Evolutionary conservation across 345 rosid genomes (phyloP).

Genomic region (Rhodamnia argentea): DNA sequence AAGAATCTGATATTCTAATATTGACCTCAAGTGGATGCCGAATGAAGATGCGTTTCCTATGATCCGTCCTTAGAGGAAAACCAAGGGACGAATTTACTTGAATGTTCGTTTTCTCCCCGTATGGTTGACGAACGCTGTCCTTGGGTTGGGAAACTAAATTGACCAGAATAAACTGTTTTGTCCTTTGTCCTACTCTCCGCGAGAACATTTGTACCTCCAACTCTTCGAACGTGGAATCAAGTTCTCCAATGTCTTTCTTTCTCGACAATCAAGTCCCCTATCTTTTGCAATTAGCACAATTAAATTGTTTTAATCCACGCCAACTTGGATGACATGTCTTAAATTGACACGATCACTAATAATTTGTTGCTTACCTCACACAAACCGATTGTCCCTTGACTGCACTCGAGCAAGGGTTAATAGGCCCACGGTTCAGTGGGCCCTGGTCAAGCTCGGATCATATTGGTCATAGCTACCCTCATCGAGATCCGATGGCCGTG

Average conservation of each 20-base stretch:
- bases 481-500: neutral
- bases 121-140: neutral
- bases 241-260: neutral
- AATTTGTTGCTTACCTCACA: neutral
- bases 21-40: neutral
- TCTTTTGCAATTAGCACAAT: neutral
- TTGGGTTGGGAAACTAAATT: neutral
- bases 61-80: neutral
- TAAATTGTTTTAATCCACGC: neutral
- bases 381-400: neutral
- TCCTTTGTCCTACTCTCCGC: neutral
- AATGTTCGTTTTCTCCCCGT: neutral
- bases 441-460: neutral
- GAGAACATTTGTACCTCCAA: neutral
- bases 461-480: neutral
- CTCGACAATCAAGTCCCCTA: neutral
- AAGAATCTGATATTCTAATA: neutral
- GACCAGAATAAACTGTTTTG: neutral
- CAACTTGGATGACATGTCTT: neutral
- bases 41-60: neutral
- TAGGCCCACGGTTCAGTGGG: neutral
- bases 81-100: neutral
- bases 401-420: neutral
- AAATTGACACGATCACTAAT: neutral
- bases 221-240: neutral